These are phyloP conservation scores for Mucuna pruriens DNA, from an alignment of 306 rosid species.

Conservation along the genomic window DNA sequence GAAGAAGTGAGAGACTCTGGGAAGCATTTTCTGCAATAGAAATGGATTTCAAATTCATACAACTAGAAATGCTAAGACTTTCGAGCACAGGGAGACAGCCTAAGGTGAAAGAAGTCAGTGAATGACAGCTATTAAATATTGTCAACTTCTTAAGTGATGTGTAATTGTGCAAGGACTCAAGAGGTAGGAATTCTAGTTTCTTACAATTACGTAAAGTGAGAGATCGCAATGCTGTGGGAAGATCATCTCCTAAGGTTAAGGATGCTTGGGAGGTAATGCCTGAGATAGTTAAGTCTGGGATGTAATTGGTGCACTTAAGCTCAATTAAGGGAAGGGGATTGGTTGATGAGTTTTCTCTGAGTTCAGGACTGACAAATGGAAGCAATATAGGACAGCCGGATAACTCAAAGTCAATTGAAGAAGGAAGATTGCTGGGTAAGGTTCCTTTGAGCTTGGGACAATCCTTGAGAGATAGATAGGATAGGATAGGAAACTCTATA, in stretches of 20 bases:
- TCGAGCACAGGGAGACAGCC: not conserved
- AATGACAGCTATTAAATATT: not conserved
- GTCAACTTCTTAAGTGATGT: not conserved
- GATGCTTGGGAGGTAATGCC: not conserved
- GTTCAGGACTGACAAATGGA: not conserved
- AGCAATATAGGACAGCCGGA: too few species aligned
- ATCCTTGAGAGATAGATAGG: not conserved
- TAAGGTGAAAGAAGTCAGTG: not conserved
- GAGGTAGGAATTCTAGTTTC: slow-evolving; percentile 20
- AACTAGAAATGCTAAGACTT: accelerated
- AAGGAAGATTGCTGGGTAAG: not conserved
- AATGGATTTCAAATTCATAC: not conserved
- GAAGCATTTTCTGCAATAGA: not conserved
- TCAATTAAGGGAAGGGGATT: not conserved
- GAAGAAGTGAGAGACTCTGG: not conserved
- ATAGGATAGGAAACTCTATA: not conserved
- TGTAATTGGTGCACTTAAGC: not conserved
- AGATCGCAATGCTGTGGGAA: not conserved
- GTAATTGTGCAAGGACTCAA: not conserved
- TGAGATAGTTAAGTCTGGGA: not conserved
- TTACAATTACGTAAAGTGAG: not conserved
- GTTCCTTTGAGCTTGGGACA: not conserved
- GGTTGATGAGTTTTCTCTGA: not conserved
- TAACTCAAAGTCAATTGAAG: not conserved
- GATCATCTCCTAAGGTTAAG: not conserved